Conservation (phyloP, 2,329 filamentous ascomycete genomes). For the Periconia sp. region DNA sequence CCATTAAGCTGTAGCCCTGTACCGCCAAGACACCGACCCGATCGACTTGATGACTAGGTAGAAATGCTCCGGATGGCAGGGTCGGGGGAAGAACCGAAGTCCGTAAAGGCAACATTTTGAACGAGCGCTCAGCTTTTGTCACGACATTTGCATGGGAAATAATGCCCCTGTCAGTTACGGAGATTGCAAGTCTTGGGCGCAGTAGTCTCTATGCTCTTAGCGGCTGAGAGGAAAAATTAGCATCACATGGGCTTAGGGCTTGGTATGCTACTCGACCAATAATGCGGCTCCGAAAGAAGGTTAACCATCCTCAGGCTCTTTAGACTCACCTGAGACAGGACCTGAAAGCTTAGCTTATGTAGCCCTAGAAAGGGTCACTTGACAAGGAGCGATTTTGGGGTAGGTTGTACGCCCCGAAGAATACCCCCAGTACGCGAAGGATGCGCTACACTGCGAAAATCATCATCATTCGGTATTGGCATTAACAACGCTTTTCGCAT, state of each 20-base stretch:
- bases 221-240: background rate
- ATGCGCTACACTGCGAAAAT: background rate
- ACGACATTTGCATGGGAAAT: too few relatives aligned
- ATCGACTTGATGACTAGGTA: background rate
- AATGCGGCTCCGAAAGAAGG: background rate
- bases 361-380: background rate
- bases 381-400: background rate
- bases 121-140: too few relatives aligned
- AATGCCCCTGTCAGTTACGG: background rate
- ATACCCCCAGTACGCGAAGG: background rate
- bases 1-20: too few relatives aligned
- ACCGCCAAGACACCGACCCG: too few relatives aligned
- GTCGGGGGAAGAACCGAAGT: background rate
- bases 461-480: background rate
- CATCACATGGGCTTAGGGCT: background rate
- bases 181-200: background rate
- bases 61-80: background rate
- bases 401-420: background rate
- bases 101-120: too few relatives aligned
- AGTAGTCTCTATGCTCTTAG: background rate
- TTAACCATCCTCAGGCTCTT: background rate
- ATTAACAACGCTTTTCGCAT: too few relatives aligned
- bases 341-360: background rate
- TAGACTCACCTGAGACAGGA: background rate
- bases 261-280: background rate